Evolutionary conservation across 108 stramenopile genomes (phyloP), one percentile per base, ranked within the genome.

Genomic region (Schizochytrium sp.): DNA sequence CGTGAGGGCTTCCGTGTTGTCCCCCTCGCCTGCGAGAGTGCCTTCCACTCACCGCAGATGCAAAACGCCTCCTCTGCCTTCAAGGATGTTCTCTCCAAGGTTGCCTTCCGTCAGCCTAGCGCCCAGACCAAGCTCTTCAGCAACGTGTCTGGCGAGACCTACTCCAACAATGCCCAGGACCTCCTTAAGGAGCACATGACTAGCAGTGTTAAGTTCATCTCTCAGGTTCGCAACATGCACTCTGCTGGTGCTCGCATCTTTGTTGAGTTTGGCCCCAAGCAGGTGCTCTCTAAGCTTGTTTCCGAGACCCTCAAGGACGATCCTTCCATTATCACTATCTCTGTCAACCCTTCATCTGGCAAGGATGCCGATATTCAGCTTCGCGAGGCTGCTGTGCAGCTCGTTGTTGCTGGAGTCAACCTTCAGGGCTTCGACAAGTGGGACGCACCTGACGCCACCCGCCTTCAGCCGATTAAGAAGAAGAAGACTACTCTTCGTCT

Each of bases 201-300:
- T 0, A 69, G 64, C 64, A 69, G 64, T 44, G 64, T 69, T 38
- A 69, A 69, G 64, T 69, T 69, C 64, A 38, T 69, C 64, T 44
- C 64, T 44, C 64, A 69, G 64, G 64, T 69, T 44, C 64, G 64
- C 64, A 69, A 69, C 64, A 69, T 69, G 64, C 64, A 69, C 64
- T 44, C 40, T 38, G 64, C 64, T 44, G 64, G 64, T 15, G 64
- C 64, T 8, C 64, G 64, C 64, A 69, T 69, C 64, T 69, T 69
- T 15, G 64, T 69, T 3, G 64, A 69, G 64, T 69, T 69, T 2
- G 64, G 64, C 10, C 64, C 64, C 64, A 69, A 69, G 64, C 64
- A 69, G 64, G 64, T 69, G 12, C 64, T 69, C 64, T 69, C 64
- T 44, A 69, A 69, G 64, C 64, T 69, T 15, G 64, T 69, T 44